Percentiles rank a stretch among this genome's conserved stretches.
phyloP scores from a whole-genome alignment of 495 filamentous ascomycete species.

The Neohortaea acidophila region DNA sequence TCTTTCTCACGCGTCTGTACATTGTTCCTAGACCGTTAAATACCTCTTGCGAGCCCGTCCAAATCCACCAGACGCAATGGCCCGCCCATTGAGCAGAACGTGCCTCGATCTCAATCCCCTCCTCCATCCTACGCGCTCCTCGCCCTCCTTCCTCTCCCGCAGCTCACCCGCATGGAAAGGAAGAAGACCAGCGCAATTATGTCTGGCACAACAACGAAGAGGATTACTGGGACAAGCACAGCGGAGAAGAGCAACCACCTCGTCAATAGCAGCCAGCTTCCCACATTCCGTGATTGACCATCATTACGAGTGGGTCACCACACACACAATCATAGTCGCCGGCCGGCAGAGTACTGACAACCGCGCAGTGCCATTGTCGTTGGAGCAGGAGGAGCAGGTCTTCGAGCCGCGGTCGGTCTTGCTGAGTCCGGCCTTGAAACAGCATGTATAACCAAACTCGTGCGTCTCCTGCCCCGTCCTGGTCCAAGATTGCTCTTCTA shows the following conservation, averaged over 20 bases:
- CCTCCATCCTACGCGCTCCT: neutral
- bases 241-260: conserved; percentile 13
- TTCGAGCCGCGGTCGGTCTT: conserved; percentile 89
- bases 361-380: conserved; percentile 60
- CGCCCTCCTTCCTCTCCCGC: neutral
- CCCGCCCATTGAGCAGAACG: conserved; percentile 1
- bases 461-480: neutral
- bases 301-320: conserved; percentile 32
- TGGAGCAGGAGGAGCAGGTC: conserved; percentile 83
- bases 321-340: neutral
- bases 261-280: conserved; percentile 6
- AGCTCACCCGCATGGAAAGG: neutral
- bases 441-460: conserved; percentile 80
- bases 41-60: too few species aligned
- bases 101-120: conserved; percentile 1
- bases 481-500: neutral
- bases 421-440: conserved; percentile 97
- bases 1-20: too few species aligned
- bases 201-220: conserved; percentile 6
- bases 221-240: conserved; percentile 8
- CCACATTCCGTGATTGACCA: conserved; percentile 79
- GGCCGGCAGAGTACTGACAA: neutral
- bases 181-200: too few species aligned
- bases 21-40: too few species aligned
- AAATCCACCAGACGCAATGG: too few species aligned